phyloP scores from a whole-genome alignment of 2,329 filamentous ascomycete species.

The Ophiostoma ulmi region DNA sequence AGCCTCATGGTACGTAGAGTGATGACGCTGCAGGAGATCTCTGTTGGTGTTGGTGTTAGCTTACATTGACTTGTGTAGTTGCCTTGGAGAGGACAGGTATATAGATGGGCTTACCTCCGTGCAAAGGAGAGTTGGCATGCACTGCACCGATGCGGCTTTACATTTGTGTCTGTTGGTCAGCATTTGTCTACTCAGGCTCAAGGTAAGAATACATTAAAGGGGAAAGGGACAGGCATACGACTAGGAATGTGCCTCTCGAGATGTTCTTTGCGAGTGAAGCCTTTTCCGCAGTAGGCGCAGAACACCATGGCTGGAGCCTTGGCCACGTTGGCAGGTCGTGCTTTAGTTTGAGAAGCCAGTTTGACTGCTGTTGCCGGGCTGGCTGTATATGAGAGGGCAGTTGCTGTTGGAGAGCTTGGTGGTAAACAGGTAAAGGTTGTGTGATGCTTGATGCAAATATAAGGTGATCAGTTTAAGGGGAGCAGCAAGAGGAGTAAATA shows the following conservation, averaged over 20 bases:
- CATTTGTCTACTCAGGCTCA: neutral
- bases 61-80: neutral
- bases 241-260: conserved; percentile 51
- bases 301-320: conserved; percentile 38
- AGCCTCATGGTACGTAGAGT: conserved; percentile 48
- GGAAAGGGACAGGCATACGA: conserved; percentile 37
- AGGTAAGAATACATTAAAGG: neutral
- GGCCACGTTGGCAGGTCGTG: conserved; percentile 22
- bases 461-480: neutral
- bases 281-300: conserved; percentile 51
- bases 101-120: conserved; percentile 38
- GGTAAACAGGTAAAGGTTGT: neutral
- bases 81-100: neutral
- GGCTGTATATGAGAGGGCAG: conserved; percentile 8
- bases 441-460: conserved; percentile 13
- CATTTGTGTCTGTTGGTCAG: conserved; percentile 46
- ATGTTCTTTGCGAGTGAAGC: conserved; percentile 53
- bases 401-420: neutral
- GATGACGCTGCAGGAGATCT: conserved; percentile 48
- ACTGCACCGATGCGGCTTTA: conserved; percentile 49
- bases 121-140: conserved; percentile 48
- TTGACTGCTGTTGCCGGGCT: conserved; percentile 5
- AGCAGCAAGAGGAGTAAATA: neutral
- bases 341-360: conserved; percentile 23
- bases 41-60: conserved; percentile 31